Evolutionary conservation across 2,329 filamentous ascomycete species (phyloP).

Genomic region (Colletotrichum sp.): DNA sequence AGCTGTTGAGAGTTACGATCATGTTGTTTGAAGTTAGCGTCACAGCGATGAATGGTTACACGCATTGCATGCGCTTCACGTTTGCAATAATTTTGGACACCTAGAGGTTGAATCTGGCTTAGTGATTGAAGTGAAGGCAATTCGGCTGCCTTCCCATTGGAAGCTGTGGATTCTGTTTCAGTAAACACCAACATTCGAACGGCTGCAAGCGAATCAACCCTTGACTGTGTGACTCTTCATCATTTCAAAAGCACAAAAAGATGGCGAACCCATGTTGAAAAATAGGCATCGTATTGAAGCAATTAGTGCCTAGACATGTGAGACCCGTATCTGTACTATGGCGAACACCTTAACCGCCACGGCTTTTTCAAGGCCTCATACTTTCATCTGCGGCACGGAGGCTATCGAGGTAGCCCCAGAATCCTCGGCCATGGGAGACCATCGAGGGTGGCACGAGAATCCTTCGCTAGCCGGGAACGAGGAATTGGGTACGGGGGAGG

Average conservation of each 20-base stretch:
- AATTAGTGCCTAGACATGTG: slow-evolving; percentile 43
- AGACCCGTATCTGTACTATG: slow-evolving; percentile 72
- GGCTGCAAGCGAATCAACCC: background rate
- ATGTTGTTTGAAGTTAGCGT: background rate
- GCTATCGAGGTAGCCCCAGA: slow-evolving; percentile 63
- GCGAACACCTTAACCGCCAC: slow-evolving; percentile 58
- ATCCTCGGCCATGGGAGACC: slow-evolving; percentile 51
- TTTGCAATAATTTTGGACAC: background rate
- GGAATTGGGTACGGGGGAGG: background rate
- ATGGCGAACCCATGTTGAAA: background rate
- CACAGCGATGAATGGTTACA: background rate
- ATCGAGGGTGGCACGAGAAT: slow-evolving; percentile 52
- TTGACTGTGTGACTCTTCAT: background rate
- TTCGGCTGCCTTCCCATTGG: background rate
- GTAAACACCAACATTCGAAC: background rate
- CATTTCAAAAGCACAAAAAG: background rate
- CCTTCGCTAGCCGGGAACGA: slow-evolving; percentile 57
- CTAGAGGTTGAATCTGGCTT: background rate
- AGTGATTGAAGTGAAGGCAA: accelerated
- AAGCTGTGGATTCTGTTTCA: background rate
- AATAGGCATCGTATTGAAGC: background rate
- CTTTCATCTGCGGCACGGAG: slow-evolving; percentile 63
- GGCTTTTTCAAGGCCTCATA: slow-evolving; percentile 64
- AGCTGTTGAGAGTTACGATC: background rate
- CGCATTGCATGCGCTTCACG: background rate